phyloP scores from a whole-genome alignment of 2,329 filamentous ascomycete genomes.

The Fusarium irregulare region DNA sequence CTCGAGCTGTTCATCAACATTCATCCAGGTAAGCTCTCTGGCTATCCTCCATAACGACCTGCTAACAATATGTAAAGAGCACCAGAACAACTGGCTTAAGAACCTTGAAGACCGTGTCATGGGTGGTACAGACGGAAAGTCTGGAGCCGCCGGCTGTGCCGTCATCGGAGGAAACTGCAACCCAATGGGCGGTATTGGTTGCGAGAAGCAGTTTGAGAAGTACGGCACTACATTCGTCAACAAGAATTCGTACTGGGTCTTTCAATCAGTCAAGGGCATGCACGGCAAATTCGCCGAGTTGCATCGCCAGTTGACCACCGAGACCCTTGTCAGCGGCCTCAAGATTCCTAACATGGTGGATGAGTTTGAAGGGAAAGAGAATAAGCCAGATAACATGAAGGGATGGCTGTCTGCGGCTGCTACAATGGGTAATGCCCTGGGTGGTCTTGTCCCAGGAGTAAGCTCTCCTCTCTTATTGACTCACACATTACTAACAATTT shows the following conservation, averaged over 20 bases:
- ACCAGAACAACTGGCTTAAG: slow-evolving; percentile 13
- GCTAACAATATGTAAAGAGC: background rate
- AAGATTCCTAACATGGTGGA: slow-evolving; percentile 17
- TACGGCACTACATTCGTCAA: background rate
- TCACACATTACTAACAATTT: fast-evolving
- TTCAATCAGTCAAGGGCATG: slow-evolving; percentile 23
- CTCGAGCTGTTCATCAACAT: slow-evolving; percentile 22
- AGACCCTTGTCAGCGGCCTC: slow-evolving; percentile 14
- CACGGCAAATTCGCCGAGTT: slow-evolving; percentile 18
- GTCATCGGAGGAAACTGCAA: background rate
- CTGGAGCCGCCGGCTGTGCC: background rate
- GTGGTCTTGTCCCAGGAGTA: slow-evolving; percentile 11
- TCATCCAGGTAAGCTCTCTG: background rate
- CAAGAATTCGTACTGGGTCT: slow-evolving; percentile 30
- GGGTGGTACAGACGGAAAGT: slow-evolving; percentile 3
- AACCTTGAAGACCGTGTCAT: slow-evolving; percentile 14
- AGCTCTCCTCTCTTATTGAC: fast-evolving
- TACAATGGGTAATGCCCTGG: slow-evolving; percentile 1
- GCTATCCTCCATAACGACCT: fast-evolving
- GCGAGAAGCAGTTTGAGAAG: slow-evolving; percentile 14
- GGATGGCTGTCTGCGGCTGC: slow-evolving; percentile 17
- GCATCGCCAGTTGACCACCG: slow-evolving; percentile 8
- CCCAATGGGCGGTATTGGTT: background rate
- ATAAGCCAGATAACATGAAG: background rate
- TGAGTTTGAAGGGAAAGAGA: slow-evolving; percentile 6